Evolutionary conservation across 345 rosid genomes (phyloP), one percentile per base, ranked within the genome.

Genomic region (Turritis glabra): DNA sequence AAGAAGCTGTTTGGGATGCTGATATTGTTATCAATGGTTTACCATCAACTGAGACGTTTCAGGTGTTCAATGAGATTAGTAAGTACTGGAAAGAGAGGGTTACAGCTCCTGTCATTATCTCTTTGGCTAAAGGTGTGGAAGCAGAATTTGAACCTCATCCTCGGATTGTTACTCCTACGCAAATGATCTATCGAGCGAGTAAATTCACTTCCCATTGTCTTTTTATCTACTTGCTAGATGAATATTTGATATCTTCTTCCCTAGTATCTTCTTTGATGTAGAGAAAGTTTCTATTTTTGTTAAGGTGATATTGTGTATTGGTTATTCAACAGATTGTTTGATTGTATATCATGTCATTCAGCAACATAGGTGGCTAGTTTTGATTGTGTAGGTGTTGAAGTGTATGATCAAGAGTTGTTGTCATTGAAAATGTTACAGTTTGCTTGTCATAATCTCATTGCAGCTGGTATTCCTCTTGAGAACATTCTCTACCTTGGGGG

Each of bases 1-100:
- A 92, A 64, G 99, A 95, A 78, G 99, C 98, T 63, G 92, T 92
- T 46, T 95, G 99, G 99, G 99, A 95, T 83, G 98, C 99, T 10
- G 99, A 95, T 81, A 80, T 95, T 37, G 94, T 95, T 9, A 84
- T 95, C 26, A 95, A 95, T 80, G 99, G 96, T 14, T 81, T 95
- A 77, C 99, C 99, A 13, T 95, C 99, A 4, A 92, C 99, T 0
- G 99, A 95, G 82, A 92, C 98, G 0, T 78, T 50, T 10, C 78
- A 82, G 81, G 97, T 95, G 72, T 95, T 95, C 17, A 87, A 84
- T 74, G 97, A 92, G 77, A 92, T 95, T 60, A 89, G 92, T 47
- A 80, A 50, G 47, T 95, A 90, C 40, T 95, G 99, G 99, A 84
- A 92, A 67, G 98, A 95, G 80, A 90, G 98, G 69, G 74, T 92